Conservation (phyloP, 352 stramenopile genomes). For the Paralagenidium karlingii region DNA sequence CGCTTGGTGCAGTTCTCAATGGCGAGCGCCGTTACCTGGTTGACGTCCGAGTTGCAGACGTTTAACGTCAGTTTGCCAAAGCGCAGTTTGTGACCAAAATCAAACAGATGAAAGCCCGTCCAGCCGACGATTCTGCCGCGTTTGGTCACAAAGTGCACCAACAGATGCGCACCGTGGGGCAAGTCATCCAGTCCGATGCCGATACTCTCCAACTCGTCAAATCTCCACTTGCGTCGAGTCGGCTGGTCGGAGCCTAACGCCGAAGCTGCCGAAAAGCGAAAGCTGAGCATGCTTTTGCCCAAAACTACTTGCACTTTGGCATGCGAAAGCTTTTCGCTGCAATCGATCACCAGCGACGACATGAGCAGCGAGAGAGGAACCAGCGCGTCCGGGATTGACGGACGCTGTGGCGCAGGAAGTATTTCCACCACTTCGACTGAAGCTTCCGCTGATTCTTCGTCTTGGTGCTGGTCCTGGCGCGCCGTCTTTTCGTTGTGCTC, state of each 20-base stretch:
- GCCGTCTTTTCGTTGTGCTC: not conserved
- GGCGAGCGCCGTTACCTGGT: conserved; percentile 36
- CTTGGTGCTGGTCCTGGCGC: not conserved
- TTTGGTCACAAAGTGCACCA: conserved; percentile 40
- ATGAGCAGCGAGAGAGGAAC: not conserved
- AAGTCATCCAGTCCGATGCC: conserved; percentile 43
- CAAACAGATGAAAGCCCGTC: conserved; percentile 65
- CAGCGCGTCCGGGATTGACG: not conserved
- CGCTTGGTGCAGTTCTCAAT: conserved; percentile 58
- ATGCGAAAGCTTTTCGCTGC: too few species aligned
- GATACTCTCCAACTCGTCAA: not conserved
- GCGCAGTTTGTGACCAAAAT: conserved; percentile 64
- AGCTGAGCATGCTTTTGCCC: not conserved
- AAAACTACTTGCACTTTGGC: not conserved
- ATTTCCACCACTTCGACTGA: not conserved
- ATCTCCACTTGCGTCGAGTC: not conserved
- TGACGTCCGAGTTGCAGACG: conserved; percentile 14
- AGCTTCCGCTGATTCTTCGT: conserved; percentile 2
- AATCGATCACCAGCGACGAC: not conserved
- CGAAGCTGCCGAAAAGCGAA: conserved; percentile 3
- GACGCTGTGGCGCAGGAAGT: too few species aligned
- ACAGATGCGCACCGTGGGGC: conserved; percentile 59
- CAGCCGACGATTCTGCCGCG: conserved; percentile 23
- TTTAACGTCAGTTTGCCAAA: conserved; percentile 32
- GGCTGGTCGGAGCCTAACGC: not conserved